A percentile compares a stretch with the other conserved stretches of the same genome.
phyloP scores from a whole-genome alignment of 805 yeast species.

The Candida namnaoensis region DNA sequence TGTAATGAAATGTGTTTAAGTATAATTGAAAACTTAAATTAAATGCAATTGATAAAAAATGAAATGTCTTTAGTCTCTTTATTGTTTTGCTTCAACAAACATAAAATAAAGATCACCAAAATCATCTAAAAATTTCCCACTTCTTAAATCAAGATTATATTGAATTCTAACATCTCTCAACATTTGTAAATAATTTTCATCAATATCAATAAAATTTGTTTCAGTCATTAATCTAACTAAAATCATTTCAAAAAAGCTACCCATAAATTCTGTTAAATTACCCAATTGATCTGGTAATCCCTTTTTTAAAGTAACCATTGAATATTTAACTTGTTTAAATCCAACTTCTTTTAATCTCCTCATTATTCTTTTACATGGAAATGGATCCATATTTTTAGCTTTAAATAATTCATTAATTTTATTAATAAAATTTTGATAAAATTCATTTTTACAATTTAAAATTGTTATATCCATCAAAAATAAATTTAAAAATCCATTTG shows the following conservation, averaged over 20 bases:
- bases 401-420: slow-evolving; percentile 5
- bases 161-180: slow-evolving; percentile 10
- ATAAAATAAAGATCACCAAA: slow-evolving; percentile 17
- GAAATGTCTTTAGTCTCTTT: too few relatives aligned
- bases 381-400: slow-evolving; percentile 14
- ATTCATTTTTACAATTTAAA: slow-evolving; percentile 10
- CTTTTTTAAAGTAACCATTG: slow-evolving; percentile 12
- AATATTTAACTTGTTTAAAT: slow-evolving; percentile 9
- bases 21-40: background rate
- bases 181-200: slow-evolving; percentile 6
- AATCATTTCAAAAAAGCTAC: slow-evolving; percentile 10
- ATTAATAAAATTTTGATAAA: slow-evolving; percentile 6
- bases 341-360: slow-evolving; percentile 13
- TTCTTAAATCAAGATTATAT: slow-evolving; percentile 11
- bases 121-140: slow-evolving; percentile 10
- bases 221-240: slow-evolving; percentile 4
- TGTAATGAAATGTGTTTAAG: too few relatives aligned
- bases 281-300: slow-evolving; percentile 15
- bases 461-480: slow-evolving; percentile 13
- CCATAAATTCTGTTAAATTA: slow-evolving; percentile 12
- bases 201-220: background rate
- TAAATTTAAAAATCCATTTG: slow-evolving; percentile 10
- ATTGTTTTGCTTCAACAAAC: slow-evolving; percentile 12
- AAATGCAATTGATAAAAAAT: background rate
- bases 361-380: slow-evolving; percentile 13